Evolutionary conservation across 2,329 filamentous ascomycete genomes (phyloP).

Genomic region (Gyromitra esculenta): DNA sequence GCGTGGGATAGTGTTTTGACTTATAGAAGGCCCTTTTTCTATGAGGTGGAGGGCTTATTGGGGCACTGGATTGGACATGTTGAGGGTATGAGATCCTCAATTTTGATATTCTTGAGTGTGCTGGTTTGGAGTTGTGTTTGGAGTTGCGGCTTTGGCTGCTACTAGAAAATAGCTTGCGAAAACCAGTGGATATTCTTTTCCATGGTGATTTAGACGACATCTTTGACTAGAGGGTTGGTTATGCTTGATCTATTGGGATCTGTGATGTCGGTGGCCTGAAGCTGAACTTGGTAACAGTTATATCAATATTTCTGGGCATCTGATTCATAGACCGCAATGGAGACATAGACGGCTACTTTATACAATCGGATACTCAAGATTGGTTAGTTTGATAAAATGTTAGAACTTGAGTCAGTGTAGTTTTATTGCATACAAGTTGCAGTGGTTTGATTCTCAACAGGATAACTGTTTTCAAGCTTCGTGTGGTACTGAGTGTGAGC

Average conservation of each 20-base stretch:
- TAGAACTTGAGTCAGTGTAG: neutral
- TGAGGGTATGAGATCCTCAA: slow-evolving; percentile 31
- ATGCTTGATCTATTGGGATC: neutral
- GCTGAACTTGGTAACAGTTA: too few species aligned
- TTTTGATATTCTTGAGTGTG: neutral
- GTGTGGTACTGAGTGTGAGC: neutral
- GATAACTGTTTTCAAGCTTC: slow-evolving; percentile 3
- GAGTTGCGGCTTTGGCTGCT: neutral
- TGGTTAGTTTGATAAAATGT: slow-evolving; percentile 8
- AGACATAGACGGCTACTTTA: neutral
- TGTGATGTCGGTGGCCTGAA: neutral
- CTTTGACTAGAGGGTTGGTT: neutral
- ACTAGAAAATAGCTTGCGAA: neutral
- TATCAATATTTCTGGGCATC: neutral
- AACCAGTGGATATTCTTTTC: slow-evolving; percentile 12
- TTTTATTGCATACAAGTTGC: neutral
- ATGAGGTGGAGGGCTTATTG: slow-evolving; percentile 2
- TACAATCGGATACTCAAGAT: neutral
- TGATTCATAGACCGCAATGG: neutral
- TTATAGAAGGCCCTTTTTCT: neutral
- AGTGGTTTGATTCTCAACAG: neutral
- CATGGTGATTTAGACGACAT: neutral
- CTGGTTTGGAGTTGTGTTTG: neutral
- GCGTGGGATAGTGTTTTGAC: neutral
- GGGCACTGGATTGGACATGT: slow-evolving; percentile 18